phyloP scores from a whole-genome alignment of 1,284 basidiomycete species.

The Earliella scabrosa region DNA sequence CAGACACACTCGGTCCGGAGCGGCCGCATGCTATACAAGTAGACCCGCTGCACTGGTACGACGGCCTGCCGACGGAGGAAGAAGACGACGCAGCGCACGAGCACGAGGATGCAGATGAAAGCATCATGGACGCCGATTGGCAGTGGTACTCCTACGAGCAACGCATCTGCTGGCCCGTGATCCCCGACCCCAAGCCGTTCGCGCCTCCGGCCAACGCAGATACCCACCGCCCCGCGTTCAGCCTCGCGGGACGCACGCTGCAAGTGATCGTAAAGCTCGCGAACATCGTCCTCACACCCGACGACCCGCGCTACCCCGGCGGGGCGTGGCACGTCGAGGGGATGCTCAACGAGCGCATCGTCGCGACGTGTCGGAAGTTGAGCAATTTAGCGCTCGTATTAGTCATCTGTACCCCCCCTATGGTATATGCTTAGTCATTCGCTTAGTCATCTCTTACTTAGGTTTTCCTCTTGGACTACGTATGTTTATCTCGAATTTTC shows the following conservation, averaged over 20 bases:
- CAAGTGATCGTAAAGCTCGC: slow-evolving; percentile 37
- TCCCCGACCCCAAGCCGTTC: neutral
- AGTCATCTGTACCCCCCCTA: too few relatives aligned
- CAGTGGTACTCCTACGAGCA: too few relatives aligned
- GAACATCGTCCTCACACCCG: slow-evolving; percentile 33
- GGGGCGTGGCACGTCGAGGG: slow-evolving; percentile 37
- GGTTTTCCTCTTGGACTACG: too few relatives aligned
- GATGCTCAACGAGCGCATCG: slow-evolving; percentile 42
- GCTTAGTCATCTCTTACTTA: too few relatives aligned
- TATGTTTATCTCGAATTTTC: too few relatives aligned
- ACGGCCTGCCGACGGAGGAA: too few relatives aligned
- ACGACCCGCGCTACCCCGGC: slow-evolving; percentile 31
- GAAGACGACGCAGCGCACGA: neutral
- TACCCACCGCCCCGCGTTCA: neutral
- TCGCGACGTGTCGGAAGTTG: too few relatives aligned
- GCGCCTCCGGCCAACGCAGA: neutral
- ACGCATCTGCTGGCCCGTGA: neutral
- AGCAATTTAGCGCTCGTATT: too few relatives aligned
- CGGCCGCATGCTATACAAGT: neutral
- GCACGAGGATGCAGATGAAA: too few relatives aligned
- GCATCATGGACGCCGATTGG: too few relatives aligned
- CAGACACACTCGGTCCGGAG: neutral
- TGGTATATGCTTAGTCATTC: too few relatives aligned
- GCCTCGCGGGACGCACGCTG: neutral
- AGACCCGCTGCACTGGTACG: neutral